These are phyloP conservation scores for Didymella exigua DNA, from an alignment of 2,329 filamentous ascomycete genomes.

Conservation along the genomic window DNA sequence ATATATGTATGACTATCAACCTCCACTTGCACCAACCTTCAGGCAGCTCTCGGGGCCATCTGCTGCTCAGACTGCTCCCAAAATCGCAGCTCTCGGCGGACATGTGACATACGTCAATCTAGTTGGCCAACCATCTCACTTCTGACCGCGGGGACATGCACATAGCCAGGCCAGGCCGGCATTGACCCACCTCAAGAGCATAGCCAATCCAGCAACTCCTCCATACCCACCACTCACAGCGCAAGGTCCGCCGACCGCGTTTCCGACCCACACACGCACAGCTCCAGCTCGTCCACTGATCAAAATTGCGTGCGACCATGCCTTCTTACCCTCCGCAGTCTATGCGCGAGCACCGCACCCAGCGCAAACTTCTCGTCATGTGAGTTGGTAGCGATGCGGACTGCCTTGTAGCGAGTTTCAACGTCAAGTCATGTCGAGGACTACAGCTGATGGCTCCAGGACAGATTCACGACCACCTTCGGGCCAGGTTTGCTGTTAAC, in stretches of 20 bases:
- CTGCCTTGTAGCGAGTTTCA: conserved; percentile 49
- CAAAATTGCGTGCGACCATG: conserved; percentile 48
- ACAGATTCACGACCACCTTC: conserved; percentile 21
- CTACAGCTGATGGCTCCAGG: conserved; percentile 14
- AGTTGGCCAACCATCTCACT: conserved; percentile 25
- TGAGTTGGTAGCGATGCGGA: conserved; percentile 45
- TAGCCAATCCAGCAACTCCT: conserved; percentile 30
- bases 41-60: not conserved
- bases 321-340: conserved; percentile 37
- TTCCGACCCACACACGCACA: conserved; percentile 47
- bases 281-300: conserved; percentile 44
- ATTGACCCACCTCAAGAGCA: conserved; percentile 30
- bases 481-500: conserved; percentile 29
- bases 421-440: conserved; percentile 41
- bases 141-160: conserved; percentile 35
- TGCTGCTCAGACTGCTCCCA: not conserved
- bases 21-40: not conserved
- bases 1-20: not conserved
- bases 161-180: conserved; percentile 28
- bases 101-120: conserved; percentile 20
- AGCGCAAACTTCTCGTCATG: conserved; percentile 49
- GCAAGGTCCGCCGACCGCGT: conserved; percentile 36
- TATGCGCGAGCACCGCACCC: conserved; percentile 46
- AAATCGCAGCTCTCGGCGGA: conserved; percentile 19
- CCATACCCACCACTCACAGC: conserved; percentile 27